Percentiles rank a stretch among this genome's conserved stretches.
These are phyloP conservation scores for Aureobasidium vineae DNA, from an alignment of 2,329 filamentous ascomycete species.

Conservation along the genomic window DNA sequence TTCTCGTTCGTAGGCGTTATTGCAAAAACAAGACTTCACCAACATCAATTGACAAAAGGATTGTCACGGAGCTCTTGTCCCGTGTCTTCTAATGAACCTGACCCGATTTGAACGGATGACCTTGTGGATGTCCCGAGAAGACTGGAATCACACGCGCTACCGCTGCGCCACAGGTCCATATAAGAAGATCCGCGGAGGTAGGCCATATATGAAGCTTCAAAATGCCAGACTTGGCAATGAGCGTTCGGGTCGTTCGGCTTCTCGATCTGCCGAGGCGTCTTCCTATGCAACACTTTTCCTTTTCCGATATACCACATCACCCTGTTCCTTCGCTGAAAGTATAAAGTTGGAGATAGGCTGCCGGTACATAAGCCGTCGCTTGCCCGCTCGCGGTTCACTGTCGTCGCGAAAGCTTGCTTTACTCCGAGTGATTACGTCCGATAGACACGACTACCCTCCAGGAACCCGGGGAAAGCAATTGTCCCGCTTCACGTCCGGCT, in stretches of 20 bases:
- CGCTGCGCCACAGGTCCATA: conserved; percentile 1
- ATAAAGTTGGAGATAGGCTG: background rate
- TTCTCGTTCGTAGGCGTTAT: too few relatives aligned
- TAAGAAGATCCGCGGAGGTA: background rate
- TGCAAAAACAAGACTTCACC: too few relatives aligned
- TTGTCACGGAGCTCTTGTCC: background rate
- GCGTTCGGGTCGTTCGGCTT: background rate
- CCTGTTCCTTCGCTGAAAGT: background rate
- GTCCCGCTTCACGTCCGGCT: background rate
- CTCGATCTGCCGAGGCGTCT: background rate
- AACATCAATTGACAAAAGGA: background rate
- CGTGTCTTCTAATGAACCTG: background rate
- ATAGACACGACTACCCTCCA: background rate
- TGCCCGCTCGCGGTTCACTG: background rate
- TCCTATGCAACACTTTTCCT: background rate
- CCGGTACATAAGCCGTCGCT: background rate
- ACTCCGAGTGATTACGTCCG: background rate
- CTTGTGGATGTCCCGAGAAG: background rate
- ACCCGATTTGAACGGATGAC: conserved; percentile 2
- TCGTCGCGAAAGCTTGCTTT: background rate
- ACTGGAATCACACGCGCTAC: conserved; percentile 1
- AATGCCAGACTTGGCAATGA: background rate
- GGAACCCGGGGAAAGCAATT: background rate
- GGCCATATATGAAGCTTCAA: background rate
- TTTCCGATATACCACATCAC: conserved; percentile 7